phyloP scores from a whole-genome alignment of 2,329 filamentous ascomycete genomes.

The Cladosporium sp. region DNA sequence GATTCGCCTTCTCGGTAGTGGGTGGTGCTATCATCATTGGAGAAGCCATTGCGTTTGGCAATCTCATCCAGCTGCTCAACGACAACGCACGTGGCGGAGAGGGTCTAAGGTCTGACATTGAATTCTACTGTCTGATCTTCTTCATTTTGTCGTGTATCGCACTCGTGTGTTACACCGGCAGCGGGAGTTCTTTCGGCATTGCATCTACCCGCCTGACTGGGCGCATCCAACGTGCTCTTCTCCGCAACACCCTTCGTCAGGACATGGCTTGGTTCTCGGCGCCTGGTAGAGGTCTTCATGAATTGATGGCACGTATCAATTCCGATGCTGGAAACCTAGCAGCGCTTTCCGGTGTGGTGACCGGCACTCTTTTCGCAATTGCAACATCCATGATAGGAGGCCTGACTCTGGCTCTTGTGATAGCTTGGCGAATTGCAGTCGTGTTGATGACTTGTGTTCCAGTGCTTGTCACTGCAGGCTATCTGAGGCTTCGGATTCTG shows the following conservation, averaged over 20 bases:
- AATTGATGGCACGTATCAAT: slow-evolving; percentile 43
- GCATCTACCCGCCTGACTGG: slow-evolving; percentile 44
- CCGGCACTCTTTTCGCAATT: slow-evolving; percentile 48
- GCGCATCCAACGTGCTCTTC: slow-evolving; percentile 41
- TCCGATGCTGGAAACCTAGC: slow-evolving; percentile 47
- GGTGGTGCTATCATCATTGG: slow-evolving; percentile 53
- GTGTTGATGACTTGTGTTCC: slow-evolving; percentile 47
- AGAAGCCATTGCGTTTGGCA: slow-evolving; percentile 54
- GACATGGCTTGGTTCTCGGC: slow-evolving; percentile 49
- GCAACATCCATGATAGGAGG: slow-evolving; percentile 44
- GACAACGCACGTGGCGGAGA: slow-evolving; percentile 29
- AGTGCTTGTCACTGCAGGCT: slow-evolving; percentile 41
- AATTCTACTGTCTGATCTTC: slow-evolving; percentile 47
- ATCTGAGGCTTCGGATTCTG: slow-evolving; percentile 43
- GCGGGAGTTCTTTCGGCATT: slow-evolving; percentile 45
- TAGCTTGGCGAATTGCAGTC: slow-evolving; percentile 49
- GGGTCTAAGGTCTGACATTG: slow-evolving; percentile 20
- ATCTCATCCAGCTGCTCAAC: slow-evolving; percentile 49
- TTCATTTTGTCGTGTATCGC: slow-evolving; percentile 51
- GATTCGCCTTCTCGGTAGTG: slow-evolving; percentile 40
- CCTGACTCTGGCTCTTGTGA: slow-evolving; percentile 42
- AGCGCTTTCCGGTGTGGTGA: slow-evolving; percentile 45
- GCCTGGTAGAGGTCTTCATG: slow-evolving; percentile 39
- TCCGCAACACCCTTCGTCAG: slow-evolving; percentile 51
- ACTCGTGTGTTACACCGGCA: slow-evolving; percentile 39